Evolutionary conservation across 148 eudicot species (phyloP).

Genomic region (Selenicereus undatus): DNA sequence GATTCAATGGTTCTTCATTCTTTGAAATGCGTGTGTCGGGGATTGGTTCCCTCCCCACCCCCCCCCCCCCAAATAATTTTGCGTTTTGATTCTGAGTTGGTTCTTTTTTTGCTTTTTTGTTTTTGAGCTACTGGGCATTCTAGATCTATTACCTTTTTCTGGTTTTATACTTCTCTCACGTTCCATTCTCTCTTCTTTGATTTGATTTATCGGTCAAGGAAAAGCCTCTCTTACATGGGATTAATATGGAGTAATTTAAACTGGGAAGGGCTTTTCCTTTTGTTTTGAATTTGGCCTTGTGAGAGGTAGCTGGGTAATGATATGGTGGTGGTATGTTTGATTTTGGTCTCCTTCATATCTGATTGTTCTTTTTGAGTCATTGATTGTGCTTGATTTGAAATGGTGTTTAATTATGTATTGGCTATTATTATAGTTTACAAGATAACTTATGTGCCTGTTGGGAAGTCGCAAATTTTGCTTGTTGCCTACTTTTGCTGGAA

Average conservation of each 20-base stretch:
- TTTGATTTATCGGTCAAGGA: background rate
- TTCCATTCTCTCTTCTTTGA: background rate
- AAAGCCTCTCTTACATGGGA: background rate
- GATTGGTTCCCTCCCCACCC: background rate
- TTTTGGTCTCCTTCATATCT: background rate
- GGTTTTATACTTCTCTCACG: background rate
- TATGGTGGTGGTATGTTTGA: background rate
- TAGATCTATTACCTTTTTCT: background rate
- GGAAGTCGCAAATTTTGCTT: slow-evolving; percentile 2
- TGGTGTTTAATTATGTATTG: background rate
- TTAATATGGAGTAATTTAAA: background rate
- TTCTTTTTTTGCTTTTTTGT: background rate
- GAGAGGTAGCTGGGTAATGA: background rate
- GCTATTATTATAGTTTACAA: background rate
- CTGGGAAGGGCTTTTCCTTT: too few relatives aligned
- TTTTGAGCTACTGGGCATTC: slow-evolving; percentile 1
- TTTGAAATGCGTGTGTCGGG: background rate
- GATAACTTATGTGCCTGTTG: background rate
- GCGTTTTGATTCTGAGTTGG: background rate
- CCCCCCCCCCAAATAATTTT: background rate
- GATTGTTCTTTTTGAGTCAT: background rate
- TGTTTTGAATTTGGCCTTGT: too few relatives aligned
- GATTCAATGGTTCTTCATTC: background rate
- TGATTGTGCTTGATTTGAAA: background rate
- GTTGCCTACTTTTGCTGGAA: slow-evolving; percentile 2